Base-by-base conservation (phyloP, 1,284 basidiomycete species). In the Kwoniella shivajii region DNA sequence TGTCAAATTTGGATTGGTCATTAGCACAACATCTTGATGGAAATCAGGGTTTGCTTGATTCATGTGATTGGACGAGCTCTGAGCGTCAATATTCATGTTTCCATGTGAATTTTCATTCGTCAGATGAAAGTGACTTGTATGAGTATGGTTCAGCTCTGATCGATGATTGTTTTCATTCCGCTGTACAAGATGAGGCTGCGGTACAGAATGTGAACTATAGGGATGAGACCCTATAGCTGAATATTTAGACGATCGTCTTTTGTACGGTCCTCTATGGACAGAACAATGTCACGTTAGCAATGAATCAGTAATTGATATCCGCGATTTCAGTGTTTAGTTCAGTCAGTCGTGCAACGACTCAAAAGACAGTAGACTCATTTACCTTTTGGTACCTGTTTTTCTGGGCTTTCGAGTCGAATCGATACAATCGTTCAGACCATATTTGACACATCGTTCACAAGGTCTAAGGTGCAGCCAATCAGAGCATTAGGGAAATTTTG, bases 341-440 rank as follows among this genome's bases (percentile, higher is more conserved):
- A 42, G 29, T 37, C 18, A 29, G 42, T 38, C 18, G 34, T 26
- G 20, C 13, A 31, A 51, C n/a, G 48, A 18, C 34, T 13, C 11
- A 54, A 29, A 13, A 5, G 9, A 24, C 6, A 36, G n/a, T 13
- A 7, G 11, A 61, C 67, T 57, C 36, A n/a, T n/a, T n/a, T n/a
- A 70, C 73, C 73, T 59, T 58, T 75, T 75, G 47, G 73, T 50
- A 16, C 73, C 73, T 31, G 65, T 71, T 56, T 73, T 72, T 4
- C 73, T 57, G 0, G 71, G 68, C 45, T 74, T 73, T 3, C 73
- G 59, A n/a, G 64, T 65, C 22, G 71, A 73, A 42, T 75, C 72
- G 11, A 71, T 42, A 50, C 73, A 75, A 43, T 74, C 71, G 11
- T 43, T 43, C 36, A 73, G 45, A 11, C 66, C 66, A 48, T 74